Percentiles rank a stretch among this genome's conserved stretches.
Conservation (phyloP, 1,284 basidiomycete species). For the Pseudomicrostroma phylloplanum region DNA sequence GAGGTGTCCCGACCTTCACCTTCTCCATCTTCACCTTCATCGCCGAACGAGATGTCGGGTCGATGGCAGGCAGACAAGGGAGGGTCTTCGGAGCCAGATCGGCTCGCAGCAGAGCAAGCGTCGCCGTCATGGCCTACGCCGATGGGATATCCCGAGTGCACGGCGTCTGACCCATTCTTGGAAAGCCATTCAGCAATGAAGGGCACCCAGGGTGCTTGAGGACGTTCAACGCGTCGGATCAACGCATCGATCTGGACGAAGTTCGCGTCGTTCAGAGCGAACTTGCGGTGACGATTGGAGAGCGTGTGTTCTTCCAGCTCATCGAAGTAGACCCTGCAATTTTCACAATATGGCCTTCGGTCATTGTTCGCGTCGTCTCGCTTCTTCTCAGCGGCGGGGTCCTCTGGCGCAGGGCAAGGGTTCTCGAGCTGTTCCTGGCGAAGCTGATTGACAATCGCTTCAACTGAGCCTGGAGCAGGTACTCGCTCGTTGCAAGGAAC, state of each 20-base stretch:
- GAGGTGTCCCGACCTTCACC: no score
- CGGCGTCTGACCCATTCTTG: neutral
- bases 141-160: no score
- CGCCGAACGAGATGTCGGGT: neutral
- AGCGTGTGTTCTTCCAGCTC: conserved; percentile 84
- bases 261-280: conserved; percentile 72
- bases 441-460: neutral
- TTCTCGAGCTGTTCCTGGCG: conserved; percentile 2
- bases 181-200: neutral
- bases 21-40: no score
- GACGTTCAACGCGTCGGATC: conserved; percentile 62
- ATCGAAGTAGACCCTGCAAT: conserved; percentile 82
- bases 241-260: conserved; percentile 76
- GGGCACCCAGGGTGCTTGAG: conserved; percentile 12
- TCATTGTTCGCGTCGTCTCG: conserved; percentile 48
- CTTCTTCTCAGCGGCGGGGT: neutral
- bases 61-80: no score
- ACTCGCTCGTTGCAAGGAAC: no score
- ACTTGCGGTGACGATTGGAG: conserved; percentile 73
- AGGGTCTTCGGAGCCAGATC: neutral
- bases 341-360: conserved; percentile 93
- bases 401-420: neutral
- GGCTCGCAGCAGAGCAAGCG: no score
- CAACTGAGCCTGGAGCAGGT: neutral
- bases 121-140: neutral